These are phyloP conservation scores for Austroboletus eburneus DNA, from an alignment of 768 basidiomycete species.

Conservation along the genomic window DNA sequence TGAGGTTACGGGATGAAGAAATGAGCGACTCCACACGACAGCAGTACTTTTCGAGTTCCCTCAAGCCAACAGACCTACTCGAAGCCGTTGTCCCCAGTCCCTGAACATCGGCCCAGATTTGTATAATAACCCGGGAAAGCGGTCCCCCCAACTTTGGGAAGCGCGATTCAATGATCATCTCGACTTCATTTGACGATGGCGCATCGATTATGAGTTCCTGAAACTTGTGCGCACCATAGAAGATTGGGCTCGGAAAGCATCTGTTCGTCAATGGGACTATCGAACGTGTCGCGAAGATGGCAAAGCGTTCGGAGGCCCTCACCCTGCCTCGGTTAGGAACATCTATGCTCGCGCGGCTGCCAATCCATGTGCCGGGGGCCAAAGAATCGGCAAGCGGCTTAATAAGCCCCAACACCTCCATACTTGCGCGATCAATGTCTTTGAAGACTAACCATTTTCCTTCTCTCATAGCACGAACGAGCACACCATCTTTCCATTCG, in stretches of 20 bases:
- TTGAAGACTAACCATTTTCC: conserved; percentile 93
- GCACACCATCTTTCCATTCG: conserved; percentile 93
- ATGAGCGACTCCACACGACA: conserved; percentile 61
- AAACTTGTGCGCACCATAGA: conserved; percentile 86
- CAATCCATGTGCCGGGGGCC: conserved; percentile 66
- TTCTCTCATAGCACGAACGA: conserved; percentile 84
- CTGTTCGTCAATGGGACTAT: conserved; percentile 43
- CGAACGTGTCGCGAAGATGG: conserved; percentile 87
- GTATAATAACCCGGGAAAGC: conserved; percentile 50
- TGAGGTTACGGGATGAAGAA: conserved; percentile 42
- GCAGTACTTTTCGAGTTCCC: conserved; percentile 84
- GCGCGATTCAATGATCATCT: conserved; percentile 59
- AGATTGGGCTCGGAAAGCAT: conserved; percentile 54
- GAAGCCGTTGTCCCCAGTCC: conserved; percentile 48
- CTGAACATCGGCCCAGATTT: conserved; percentile 64
- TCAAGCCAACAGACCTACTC: conserved; percentile 62
- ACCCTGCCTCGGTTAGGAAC: conserved; percentile 74
- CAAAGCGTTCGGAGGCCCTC: conserved; percentile 74
- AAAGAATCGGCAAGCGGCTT: conserved; percentile 80
- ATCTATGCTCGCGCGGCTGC: conserved; percentile 62
- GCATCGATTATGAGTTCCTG: conserved; percentile 59
- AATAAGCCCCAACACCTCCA: conserved; percentile 83
- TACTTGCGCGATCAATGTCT: conserved; percentile 87
- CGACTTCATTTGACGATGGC: conserved; percentile 65
- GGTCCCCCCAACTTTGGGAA: conserved; percentile 59